Evolutionary conservation across 306 rosid species (phyloP), one percentile per base, ranked within the genome.

Genomic region (Trifolium dubium): DNA sequence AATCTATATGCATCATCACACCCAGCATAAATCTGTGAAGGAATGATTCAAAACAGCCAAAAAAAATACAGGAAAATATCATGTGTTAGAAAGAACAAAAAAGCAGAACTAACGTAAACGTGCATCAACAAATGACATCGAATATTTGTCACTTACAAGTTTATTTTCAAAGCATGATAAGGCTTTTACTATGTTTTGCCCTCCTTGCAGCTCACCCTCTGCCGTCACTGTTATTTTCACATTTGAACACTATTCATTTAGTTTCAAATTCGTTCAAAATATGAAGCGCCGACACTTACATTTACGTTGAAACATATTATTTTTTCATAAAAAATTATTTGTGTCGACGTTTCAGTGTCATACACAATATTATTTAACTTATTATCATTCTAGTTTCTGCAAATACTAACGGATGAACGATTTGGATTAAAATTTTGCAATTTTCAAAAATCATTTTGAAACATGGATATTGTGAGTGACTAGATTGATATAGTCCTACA

Each of bases 1-100:
- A 90, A 81, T 80, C 96, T 85, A 44, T 86, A 90, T 13, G 85
- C 83, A 53, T 86, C 86, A 35, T 78, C 56, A 66, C 93, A 90
- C 47, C 82, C 85, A 44, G 13, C 66, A 73, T 88, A 90, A 17
- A 88, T 82, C 96, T 86, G 86, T 61, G 2, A 59, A 69, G 31
- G n/a, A 43, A 72, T 51, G 29, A 41, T 47, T 17, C 59, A 53
- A 53, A 17, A 51, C 9, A 9, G 32, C 13, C 34, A 55, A 4
- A 4, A 58, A 8, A 28, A n/a, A n/a, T 15, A 15, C 15, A 50
- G 18, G 19, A 15, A 50, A 50, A 50, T 9, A 49, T 3, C 50
- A 50, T 30, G 30, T 44, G 23, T 50, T 13, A 76, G 17, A 46
- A 40, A 51, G 58, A 59, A 47, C 14, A 17, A 19, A 58, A 3